A percentile compares a stretch with the other conserved stretches of the same genome.
Evolutionary conservation across 495 filamentous ascomycete species (phyloP).

Genomic region (Cairneyella variabilis): DNA sequence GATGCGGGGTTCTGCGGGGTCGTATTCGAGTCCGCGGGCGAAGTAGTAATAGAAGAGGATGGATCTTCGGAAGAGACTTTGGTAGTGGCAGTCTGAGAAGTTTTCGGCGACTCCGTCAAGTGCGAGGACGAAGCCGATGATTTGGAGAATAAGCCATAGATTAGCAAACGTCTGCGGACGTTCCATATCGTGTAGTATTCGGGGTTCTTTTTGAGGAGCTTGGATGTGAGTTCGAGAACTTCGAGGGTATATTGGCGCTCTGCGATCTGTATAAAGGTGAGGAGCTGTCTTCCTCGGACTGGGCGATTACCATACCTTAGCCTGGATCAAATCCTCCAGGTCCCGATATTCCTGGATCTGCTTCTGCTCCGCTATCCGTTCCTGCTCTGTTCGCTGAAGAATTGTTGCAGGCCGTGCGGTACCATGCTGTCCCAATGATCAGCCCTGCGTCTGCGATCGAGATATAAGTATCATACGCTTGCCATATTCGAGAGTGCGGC

Average conservation of each 20-base stretch:
- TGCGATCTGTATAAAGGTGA: conserved; percentile 39
- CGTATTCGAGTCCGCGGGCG: conserved; percentile 32
- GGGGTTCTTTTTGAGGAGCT: conserved; percentile 80
- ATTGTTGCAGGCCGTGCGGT: conserved; percentile 56
- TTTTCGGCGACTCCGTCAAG: conserved; percentile 54
- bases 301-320: conserved; percentile 41
- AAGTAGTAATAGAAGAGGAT: conserved; percentile 39
- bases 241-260: conserved; percentile 57
- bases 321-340: conserved; percentile 61
- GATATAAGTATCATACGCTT: conserved; percentile 24
- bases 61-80: conserved; percentile 42
- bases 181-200: conserved; percentile 99
- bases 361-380: conserved; percentile 62
- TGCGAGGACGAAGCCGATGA: conserved; percentile 45
- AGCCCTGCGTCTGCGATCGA: conserved; percentile 12
- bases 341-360: conserved; percentile 76
- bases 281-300: neutral
- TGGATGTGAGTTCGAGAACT: conserved; percentile 70
- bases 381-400: conserved; percentile 59
- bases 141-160: conserved; percentile 48
- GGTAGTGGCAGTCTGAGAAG: conserved; percentile 46
- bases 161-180: conserved; percentile 69
- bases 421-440: conserved; percentile 62
- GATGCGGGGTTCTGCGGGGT: conserved; percentile 40
- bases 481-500: conserved; percentile 23